A percentile compares a stretch with the other conserved stretches of the same genome.
phyloP scores from a whole-genome alignment of 441 rosid genomes.

The Bruguiera hainesii region DNA sequence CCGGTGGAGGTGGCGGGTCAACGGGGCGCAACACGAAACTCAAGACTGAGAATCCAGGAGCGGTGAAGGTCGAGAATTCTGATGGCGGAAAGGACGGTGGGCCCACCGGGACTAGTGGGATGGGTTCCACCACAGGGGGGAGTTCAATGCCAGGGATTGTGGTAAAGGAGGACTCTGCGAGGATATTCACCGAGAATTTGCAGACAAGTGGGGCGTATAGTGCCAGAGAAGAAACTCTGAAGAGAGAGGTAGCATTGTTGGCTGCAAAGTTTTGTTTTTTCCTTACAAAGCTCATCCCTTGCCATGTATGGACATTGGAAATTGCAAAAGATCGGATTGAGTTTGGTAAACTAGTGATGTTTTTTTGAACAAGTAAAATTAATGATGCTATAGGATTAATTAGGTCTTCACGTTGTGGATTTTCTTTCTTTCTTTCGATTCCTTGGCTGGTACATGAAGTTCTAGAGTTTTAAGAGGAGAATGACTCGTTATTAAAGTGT shows the following conservation, averaged over 20 bases:
- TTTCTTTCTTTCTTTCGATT: no score
- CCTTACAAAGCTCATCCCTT: no score
- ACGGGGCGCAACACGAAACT: constrained; percentile 61
- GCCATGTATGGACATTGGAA: no score
- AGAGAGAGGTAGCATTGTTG: constrained; percentile 57
- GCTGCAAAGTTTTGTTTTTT: no score
- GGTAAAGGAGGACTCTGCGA: constrained; percentile 73
- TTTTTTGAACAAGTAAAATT: no score
- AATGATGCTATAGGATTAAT: no score
- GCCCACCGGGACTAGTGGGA: constrained; percentile 32
- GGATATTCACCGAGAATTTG: constrained; percentile 83
- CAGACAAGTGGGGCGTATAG: constrained; percentile 98
- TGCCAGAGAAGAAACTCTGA: constrained; percentile 91
- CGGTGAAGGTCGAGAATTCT: constrained; percentile 72
- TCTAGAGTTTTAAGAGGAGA: no score
- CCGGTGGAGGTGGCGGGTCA: constrained; percentile 40
- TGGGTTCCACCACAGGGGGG: constrained; percentile 39
- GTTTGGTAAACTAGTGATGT: no score
- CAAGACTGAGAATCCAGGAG: constrained; percentile 56
- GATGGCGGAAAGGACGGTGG: constrained; percentile 64
- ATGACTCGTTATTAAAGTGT: background rate
- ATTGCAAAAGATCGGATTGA: no score
- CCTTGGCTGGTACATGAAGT: no score
- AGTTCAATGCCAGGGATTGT: constrained; percentile 46
- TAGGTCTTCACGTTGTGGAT: no score